Evolutionary conservation across 2,329 filamentous ascomycete genomes (phyloP), one percentile per base, ranked within the genome.

Genomic region (Xylogone sp.): DNA sequence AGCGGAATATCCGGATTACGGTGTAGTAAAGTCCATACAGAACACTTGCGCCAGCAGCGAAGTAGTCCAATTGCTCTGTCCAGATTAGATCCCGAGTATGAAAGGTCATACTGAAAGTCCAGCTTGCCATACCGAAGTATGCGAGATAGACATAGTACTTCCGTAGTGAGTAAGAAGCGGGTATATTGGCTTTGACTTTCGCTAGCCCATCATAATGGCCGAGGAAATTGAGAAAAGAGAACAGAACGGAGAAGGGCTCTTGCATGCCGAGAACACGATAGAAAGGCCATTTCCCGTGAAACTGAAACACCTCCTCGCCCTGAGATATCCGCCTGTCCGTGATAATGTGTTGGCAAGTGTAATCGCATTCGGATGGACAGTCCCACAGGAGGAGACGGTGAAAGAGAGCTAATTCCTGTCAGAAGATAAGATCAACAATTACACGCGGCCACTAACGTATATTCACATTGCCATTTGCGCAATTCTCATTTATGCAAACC

Each of bases 231-330:
- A 95, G 82, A 48, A 96, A 77, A 58, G 89, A 96, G 78, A 97
- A 99, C 65, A 97, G 76, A 59, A 97, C 93, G 47, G 86, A 91
- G 69, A 92, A 90, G 53, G 93, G 91, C 74, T 99, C 94, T 73
- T 99, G 94, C 75, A 96, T 87, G 68, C 94, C 94, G 49, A 95
- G 72, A 65, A 97, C 80, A 59, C 94, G 88, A 69, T 86, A 78
- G 73, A 99, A 99, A 39, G 94, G 94, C 94, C 94, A 99, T 80
- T 99, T 99, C 27, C 94, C 94, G 74, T 99, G 91, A 76, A 92
- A 99, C 73, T 99, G 94, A 51, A 93, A 86, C 46, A 97, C 71
- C 10, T 84, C 80, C 24, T 83, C 81, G 54, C 83, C 79, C 56
- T 80, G 75, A 21, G 81, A 74, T 58, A 91, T 72, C 57, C 93